Conservation (phyloP, 805 yeast genomes). For the Yarrowia alimentaria region DNA sequence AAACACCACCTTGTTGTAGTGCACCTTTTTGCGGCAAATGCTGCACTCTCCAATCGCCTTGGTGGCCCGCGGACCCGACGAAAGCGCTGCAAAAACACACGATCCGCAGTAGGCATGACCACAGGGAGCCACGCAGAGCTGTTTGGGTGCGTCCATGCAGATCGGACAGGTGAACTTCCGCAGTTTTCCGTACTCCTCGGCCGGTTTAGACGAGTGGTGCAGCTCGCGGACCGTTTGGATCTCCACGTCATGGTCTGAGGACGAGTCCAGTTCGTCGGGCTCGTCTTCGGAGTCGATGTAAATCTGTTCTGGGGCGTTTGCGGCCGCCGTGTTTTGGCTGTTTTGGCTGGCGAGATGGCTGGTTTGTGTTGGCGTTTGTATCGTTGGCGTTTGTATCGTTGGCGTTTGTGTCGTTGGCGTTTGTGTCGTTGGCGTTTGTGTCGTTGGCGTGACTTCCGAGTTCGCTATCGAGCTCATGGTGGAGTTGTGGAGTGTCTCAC, state of each 20-base stretch:
- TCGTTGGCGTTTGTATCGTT: too few species aligned
- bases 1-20: conserved; percentile 35
- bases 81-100: conserved; percentile 40
- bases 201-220: conserved; percentile 24
- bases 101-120: conserved; percentile 43
- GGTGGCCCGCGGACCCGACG: conserved; percentile 35
- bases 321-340: too few species aligned
- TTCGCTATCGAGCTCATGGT: too few species aligned
- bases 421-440: too few species aligned
- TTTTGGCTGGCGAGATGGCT: too few species aligned
- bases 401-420: too few species aligned
- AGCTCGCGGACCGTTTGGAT: conserved; percentile 20
- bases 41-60: conserved; percentile 38
- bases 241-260: conserved; percentile 29
- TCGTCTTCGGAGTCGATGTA: too few species aligned
- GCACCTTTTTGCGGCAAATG: conserved; percentile 39
- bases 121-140: conserved; percentile 39
- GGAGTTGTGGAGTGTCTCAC: too few species aligned
- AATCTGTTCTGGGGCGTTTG: too few species aligned
- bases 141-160: conserved; percentile 41
- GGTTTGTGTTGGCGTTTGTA: too few species aligned
- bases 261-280: too few species aligned
- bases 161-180: conserved; percentile 38
- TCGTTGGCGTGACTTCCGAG: too few species aligned
- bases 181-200: conserved; percentile 12